Evolutionary conservation across 768 basidiomycete genomes (phyloP).

Genomic region (Lepiota subincarnata): DNA sequence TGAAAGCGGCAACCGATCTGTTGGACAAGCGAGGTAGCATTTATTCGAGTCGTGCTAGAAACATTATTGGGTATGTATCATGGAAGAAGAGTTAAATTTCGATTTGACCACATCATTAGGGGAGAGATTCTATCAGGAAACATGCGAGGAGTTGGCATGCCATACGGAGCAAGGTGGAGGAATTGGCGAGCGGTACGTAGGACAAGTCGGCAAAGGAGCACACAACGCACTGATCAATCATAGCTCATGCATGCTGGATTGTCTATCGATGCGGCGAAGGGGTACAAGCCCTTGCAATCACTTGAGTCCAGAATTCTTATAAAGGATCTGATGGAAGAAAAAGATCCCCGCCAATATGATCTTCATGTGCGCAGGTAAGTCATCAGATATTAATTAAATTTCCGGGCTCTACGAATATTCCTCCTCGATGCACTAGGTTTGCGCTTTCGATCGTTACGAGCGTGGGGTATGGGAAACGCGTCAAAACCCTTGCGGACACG

Average conservation of each 20-base stretch:
- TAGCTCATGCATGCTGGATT: slow-evolving; percentile 23
- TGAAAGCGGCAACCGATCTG: slow-evolving; percentile 26
- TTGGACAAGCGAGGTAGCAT: slow-evolving; percentile 27
- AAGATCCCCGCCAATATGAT: slow-evolving; percentile 10
- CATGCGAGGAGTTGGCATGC: slow-evolving; percentile 29
- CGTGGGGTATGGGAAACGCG: slow-evolving; percentile 22
- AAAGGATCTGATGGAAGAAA: slow-evolving; percentile 16
- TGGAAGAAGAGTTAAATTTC: background rate
- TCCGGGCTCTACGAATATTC: no score
- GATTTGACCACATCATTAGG: background rate
- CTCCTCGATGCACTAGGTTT: slow-evolving; percentile 12
- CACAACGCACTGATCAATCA: background rate
- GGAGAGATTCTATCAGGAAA: slow-evolving; percentile 26
- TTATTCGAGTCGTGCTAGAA: slow-evolving; percentile 28
- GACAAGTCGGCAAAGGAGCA: background rate
- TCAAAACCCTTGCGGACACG: slow-evolving; percentile 19
- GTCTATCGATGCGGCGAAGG: slow-evolving; percentile 18
- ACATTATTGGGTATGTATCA: slow-evolving; percentile 20
- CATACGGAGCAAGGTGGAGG: slow-evolving; percentile 26
- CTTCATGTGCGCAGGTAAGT: slow-evolving; percentile 18
- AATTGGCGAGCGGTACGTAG: slow-evolving; percentile 27
- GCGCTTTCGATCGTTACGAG: slow-evolving; percentile 20
- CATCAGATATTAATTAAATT: no score
- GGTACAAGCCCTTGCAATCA: slow-evolving; percentile 20
- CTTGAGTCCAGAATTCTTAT: slow-evolving; percentile 20